phyloP scores from a whole-genome alignment of 768 basidiomycete species.

The Psilocybe cyanescens region DNA sequence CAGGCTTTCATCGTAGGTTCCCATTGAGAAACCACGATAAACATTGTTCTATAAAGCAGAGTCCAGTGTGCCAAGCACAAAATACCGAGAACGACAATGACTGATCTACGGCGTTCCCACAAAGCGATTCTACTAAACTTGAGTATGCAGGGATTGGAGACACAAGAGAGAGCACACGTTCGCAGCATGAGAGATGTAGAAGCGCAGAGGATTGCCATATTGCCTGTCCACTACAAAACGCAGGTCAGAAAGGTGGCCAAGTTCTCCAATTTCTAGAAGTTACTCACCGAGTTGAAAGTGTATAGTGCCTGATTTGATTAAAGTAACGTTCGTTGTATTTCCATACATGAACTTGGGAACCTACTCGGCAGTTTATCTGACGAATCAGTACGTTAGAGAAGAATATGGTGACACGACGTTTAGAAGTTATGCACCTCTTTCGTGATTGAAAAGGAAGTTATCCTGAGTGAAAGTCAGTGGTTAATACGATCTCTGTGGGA shows the following conservation, averaged over 20 bases:
- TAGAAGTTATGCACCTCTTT: constrained; percentile 36
- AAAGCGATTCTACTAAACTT: constrained; percentile 57
- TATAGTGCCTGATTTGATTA: constrained; percentile 53
- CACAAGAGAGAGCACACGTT: constrained; percentile 44
- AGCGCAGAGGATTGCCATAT: constrained; percentile 66
- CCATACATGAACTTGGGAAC: constrained; percentile 21
- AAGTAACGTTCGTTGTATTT: background rate
- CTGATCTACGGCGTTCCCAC: constrained; percentile 62
- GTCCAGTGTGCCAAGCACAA: constrained; percentile 69
- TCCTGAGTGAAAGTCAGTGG: constrained; percentile 37
- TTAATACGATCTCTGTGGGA: background rate
- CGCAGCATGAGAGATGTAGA: constrained; percentile 74
- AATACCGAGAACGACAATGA: constrained; percentile 52
- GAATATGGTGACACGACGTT: background rate
- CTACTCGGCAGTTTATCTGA: constrained; percentile 64
- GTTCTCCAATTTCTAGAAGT: background rate
- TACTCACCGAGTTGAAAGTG: constrained; percentile 66
- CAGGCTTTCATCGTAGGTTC: constrained; percentile 44
- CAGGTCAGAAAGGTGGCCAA: background rate
- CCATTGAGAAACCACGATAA: constrained; percentile 64
- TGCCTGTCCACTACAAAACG: constrained; percentile 57
- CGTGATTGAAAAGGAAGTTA: constrained; percentile 58
- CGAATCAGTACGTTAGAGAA: constrained; percentile 15
- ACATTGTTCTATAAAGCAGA: constrained; percentile 71
- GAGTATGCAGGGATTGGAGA: background rate